Evolutionary conservation across 495 filamentous ascomycete species (phyloP).

Genomic region (Letharia lupina): DNA sequence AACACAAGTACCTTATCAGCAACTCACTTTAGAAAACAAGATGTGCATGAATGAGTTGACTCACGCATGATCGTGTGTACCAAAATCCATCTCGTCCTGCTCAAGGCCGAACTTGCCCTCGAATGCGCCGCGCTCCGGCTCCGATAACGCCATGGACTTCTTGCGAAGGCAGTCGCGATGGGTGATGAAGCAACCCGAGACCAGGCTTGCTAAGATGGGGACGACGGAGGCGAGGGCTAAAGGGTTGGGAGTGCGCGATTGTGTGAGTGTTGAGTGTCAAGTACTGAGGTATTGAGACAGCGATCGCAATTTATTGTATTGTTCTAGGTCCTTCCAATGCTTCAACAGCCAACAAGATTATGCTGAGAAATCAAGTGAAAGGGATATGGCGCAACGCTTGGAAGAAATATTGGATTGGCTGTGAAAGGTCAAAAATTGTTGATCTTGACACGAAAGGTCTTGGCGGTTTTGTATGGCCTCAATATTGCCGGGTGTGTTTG

Average conservation of each 20-base stretch:
- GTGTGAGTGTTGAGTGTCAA: neutral
- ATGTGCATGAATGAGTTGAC: constrained; percentile 22
- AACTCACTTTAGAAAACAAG: neutral
- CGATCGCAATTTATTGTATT: neutral
- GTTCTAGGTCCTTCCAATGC: neutral
- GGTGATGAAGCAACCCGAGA: neutral
- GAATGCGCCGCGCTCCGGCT: constrained; percentile 37
- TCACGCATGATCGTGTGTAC: constrained; percentile 41
- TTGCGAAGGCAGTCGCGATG: constrained; percentile 31
- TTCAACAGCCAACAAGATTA: neutral
- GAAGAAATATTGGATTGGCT: neutral
- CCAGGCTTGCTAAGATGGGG: neutral
- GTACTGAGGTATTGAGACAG: neutral
- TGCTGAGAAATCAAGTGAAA: neutral
- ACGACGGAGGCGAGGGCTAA: neutral
- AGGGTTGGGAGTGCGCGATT: neutral
- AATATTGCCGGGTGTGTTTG: neutral
- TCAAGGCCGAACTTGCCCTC: constrained; percentile 41
- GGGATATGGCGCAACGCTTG: neutral
- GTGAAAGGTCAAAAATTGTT: neutral
- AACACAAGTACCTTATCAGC: constrained; percentile 1
- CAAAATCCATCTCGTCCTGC: constrained; percentile 39
- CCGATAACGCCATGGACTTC: constrained; percentile 42
- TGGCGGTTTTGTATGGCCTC: neutral
- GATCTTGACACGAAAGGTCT: neutral